Percentiles rank a stretch among this genome's conserved stretches.
Conservation (phyloP, 2,329 filamentous ascomycete genomes). For the Tolypocladium capitatum region DNA sequence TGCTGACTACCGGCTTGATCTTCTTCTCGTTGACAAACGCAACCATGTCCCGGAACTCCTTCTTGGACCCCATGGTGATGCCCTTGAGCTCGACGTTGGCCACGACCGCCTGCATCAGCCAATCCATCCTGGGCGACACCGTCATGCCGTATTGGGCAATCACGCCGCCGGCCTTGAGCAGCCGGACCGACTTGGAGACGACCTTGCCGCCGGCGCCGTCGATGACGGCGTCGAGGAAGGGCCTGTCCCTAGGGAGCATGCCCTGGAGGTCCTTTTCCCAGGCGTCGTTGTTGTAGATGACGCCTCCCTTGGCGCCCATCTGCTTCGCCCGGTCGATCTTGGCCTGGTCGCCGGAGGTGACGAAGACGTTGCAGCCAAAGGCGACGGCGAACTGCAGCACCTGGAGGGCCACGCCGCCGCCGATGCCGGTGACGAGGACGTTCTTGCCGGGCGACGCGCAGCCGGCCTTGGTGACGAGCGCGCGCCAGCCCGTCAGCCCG, state of each 20-base stretch:
- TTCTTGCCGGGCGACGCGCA: slow-evolving; percentile 54
- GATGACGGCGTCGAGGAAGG: slow-evolving; percentile 68
- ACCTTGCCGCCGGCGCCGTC: slow-evolving; percentile 86
- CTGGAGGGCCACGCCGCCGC: slow-evolving; percentile 79
- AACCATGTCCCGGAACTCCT: slow-evolving; percentile 86
- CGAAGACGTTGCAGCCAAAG: slow-evolving; percentile 63
- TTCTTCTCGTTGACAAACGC: slow-evolving; percentile 61
- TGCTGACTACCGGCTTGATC: slow-evolving; percentile 66
- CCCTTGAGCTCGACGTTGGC: slow-evolving; percentile 81
- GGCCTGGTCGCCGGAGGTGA: slow-evolving; percentile 59
- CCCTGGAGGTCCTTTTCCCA: slow-evolving; percentile 69
- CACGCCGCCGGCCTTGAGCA: slow-evolving; percentile 74
- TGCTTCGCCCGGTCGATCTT: slow-evolving; percentile 62
- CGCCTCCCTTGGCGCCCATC: slow-evolving; percentile 70
- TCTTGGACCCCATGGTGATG: slow-evolving; percentile 79
- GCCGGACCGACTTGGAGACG: slow-evolving; percentile 49
- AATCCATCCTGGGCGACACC: slow-evolving; percentile 69
- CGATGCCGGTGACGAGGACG: slow-evolving; percentile 80
- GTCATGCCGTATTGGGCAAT: slow-evolving; percentile 91
- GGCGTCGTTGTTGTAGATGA: slow-evolving; percentile 60
- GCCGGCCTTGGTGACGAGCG: slow-evolving; percentile 64
- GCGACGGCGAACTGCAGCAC: slow-evolving; percentile 68
- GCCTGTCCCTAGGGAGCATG: slow-evolving; percentile 50
- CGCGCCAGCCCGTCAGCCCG: slow-evolving; percentile 79
- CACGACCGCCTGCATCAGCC: slow-evolving; percentile 69